phyloP scores from a whole-genome alignment of 345 rosid species.

The Eucalyptus fibrosa region DNA sequence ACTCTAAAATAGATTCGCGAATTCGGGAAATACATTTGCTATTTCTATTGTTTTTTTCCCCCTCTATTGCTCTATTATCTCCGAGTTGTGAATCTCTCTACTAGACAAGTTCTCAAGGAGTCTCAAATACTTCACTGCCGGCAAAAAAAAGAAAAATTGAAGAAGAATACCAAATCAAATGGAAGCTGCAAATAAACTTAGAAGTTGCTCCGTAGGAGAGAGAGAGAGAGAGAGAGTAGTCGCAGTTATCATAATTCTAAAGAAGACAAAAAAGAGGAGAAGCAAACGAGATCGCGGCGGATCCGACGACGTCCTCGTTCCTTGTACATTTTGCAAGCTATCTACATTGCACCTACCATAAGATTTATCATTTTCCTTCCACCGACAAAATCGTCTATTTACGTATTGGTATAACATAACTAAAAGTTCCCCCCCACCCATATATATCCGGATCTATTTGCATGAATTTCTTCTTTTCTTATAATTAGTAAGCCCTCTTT shows the following conservation, averaged over 20 bases:
- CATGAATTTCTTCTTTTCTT: neutral
- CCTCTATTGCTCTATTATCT: neutral
- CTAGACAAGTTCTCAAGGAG: neutral
- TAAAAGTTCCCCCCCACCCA: neutral
- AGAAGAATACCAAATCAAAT: neutral
- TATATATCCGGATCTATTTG: neutral
- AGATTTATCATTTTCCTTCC: neutral
- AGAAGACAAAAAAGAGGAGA: neutral
- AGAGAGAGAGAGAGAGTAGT: neutral
- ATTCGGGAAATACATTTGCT: neutral
- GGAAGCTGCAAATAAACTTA: neutral
- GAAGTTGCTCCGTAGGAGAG: neutral
- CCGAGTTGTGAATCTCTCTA: neutral
- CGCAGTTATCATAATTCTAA: neutral
- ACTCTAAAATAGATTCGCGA: neutral
- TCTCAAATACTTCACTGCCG: neutral
- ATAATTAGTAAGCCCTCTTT: neutral
- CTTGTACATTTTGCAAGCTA: neutral
- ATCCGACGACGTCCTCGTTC: neutral
- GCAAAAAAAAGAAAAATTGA: neutral
- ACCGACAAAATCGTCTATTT: neutral
- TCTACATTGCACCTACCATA: neutral
- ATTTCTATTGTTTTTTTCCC: neutral
- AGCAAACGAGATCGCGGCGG: neutral
- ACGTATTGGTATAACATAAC: neutral